Base-by-base conservation (phyloP, 1,284 basidiomycete genomes). In the Papiliotrema laurentii region DNA sequence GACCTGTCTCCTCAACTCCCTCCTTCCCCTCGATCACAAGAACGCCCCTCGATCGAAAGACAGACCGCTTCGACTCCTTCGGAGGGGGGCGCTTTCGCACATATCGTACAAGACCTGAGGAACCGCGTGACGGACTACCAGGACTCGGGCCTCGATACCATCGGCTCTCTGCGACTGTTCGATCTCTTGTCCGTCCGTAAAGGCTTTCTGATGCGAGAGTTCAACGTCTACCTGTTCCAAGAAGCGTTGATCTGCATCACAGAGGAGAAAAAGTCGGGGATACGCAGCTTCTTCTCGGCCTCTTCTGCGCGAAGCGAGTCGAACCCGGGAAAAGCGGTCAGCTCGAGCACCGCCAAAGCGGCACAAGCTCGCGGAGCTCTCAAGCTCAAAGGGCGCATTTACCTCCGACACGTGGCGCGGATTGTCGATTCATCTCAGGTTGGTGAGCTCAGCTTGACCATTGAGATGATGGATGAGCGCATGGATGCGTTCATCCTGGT, bases 191-290 rank as follows among this genome's bases (percentile, higher is more conserved):
- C 83, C 38, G 90, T 97, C 36, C 81, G 91, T 41, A 85, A 93
- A 49, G 90, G 92, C 60, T 76, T 83, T 10, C 83, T 91, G 48
- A 84, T 91, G 24, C 82, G 89, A 49, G 89, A 94, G 68, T 93
- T 94, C 71, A 89, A 86, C 67, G 89, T 97, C 50, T 97, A 97
- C 73, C 81, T 98, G 35, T 97, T 97, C 81, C 85, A 86, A 63
- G 89, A 97, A 67, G 94, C 94, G 10, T 85, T 98, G 53, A 90
- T 97, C 53, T 98, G 93, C 71, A 89, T 97, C 14, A 83, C 88
- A 21, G 94, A 97, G 69, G 93, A 97, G 74, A 87, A 86, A 76
- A 91, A 89, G 64, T 83, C 55, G 10, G 58, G 85, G 21, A 63
- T 72, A 0, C 79, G 64, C 10, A 51, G 50, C 31, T 55, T 68